Base-by-base conservation (phyloP, 1,284 basidiomycete genomes). In the Inonotus obliquus region DNA sequence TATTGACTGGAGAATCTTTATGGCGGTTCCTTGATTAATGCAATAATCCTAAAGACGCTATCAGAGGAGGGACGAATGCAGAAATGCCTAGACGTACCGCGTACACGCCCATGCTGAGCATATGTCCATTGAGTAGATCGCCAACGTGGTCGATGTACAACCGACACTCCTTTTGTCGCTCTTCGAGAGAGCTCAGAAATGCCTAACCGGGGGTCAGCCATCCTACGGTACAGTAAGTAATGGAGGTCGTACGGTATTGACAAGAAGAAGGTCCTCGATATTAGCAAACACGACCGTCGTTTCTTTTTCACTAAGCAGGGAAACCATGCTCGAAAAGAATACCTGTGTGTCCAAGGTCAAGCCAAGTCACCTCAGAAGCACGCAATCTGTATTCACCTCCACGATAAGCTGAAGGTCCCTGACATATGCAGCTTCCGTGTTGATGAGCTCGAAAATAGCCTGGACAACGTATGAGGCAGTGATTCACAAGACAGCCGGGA, bases 361-460 rank as follows among this genome's bases (percentile, higher is more conserved):
- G 17, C 41, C 7, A 11, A 38, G 19, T 9, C 27, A 25, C 39
- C 47, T 25, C 9, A 39, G 19, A 19, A 47, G 21, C 27, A 44
- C 44, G 19, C 27, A 32, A n/a, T n/a, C 5, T 25, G 45, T 19
- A 62, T 76, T 53, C 64, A 91, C 93, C 81, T 92, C 90, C 14
- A 97, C 92, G 62, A 95, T 87, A 21, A 96, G 81, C 71, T 97
- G 95, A 49, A 97, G 72, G 72, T 96, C 92, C 25, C 92, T 82
- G 54, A 97, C 93, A 70, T 96, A 97, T 0, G 89, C 84, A 13
- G 79, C 81, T 72, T 98, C 96, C 0, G 95, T 97, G 2, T 82
- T 81, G 67, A 97, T 95, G 52, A 98, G 79, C 74, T 98, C 95
- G 70, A 96, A 97, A 53, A 96, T 96, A 0, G 84, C 86, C 85